Evolutionary conservation across 345 rosid species (phyloP).

Genomic region (Acer saccharum): DNA sequence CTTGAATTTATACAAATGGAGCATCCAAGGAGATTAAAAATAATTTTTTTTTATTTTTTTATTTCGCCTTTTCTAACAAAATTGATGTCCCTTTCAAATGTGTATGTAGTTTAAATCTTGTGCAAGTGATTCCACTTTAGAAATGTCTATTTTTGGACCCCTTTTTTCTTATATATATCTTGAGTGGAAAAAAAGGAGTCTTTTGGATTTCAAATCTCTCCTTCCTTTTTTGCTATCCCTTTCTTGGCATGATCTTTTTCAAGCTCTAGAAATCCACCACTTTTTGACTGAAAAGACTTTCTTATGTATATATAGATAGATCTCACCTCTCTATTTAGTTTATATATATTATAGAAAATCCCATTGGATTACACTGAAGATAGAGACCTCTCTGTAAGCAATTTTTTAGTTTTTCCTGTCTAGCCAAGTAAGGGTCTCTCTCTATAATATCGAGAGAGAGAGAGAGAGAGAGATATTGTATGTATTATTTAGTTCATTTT

Average conservation of each 20-base stretch:
- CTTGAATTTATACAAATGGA: constrained; percentile 5
- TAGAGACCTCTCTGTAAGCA: constrained; percentile 21
- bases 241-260: constrained; percentile 48
- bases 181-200: constrained; percentile 27
- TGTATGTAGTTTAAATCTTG: constrained; percentile 22
- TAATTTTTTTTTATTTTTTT: neutral
- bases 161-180: constrained; percentile 19
- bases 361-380: constrained; percentile 21
- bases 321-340: neutral
- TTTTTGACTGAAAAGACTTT: constrained; percentile 50
- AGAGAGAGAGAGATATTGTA: constrained; percentile 1
- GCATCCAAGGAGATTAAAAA: constrained; percentile 32
- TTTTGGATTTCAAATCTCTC: constrained; percentile 37
- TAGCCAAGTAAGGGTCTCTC: neutral
- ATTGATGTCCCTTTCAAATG: constrained; percentile 36
- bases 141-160: constrained; percentile 51
- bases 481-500: constrained; percentile 25
- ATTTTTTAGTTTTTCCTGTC: constrained; percentile 6
- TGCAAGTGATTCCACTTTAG: constrained; percentile 20
- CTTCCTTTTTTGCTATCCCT: constrained; percentile 25
- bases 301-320: neutral
- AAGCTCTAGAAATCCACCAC: constrained; percentile 24
- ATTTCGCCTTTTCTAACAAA: constrained; percentile 22
- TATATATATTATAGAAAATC: neutral
- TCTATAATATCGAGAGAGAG: neutral